Evolutionary conservation across 75 land plant genomes (phyloP), one percentile per base, ranked within the genome.

Genomic region (Pinus taeda): DNA sequence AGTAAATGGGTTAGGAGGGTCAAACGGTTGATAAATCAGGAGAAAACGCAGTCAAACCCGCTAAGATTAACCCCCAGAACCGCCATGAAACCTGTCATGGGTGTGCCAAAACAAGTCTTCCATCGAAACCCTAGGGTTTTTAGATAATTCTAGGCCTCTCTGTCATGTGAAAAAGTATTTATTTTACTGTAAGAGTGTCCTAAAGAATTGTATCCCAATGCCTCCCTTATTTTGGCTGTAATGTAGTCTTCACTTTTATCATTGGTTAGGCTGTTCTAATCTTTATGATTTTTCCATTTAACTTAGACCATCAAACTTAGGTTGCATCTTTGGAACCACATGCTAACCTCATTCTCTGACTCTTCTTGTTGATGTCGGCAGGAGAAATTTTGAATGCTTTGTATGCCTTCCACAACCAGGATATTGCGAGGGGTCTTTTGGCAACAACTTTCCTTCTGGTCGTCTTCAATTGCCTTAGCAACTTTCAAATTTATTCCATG

Each of bases 401-500:
- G 29, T 86, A 79, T 55, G 61, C 75, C 14, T 79, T 82, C 62
- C 87, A 89, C 74, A 77, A 30, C 71, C 78, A 81, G 33, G 79
- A 80, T 60, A 84, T 79, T 57, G 77, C 88, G 2, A 45, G 76
- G 30, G 78, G 45, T 6, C 79, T 89, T 20, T 76, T 91, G 0
- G 87, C 85, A 33, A 65, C 75, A n/a, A 88, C 87, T 33, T 90
- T 82, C 82, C 74, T 91, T 49, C 69, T 89, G 21, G 86, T 91
- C 15, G 80, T 91, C 36, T 74, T 86, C 60, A 86, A 86, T 79
- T 86, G 85, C 30, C 73, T 89, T 37, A 84, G 92, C 83, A 78
- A 81, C 57, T 91, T 91, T 81, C 92, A 91, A 75, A 91, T 89
- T 55, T 89, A 85, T 75, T 86, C 92, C 5, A 89, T 90, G 87